Base-by-base conservation (phyloP, 2,329 filamentous ascomycete species). In the Cercospora brassicicola region DNA sequence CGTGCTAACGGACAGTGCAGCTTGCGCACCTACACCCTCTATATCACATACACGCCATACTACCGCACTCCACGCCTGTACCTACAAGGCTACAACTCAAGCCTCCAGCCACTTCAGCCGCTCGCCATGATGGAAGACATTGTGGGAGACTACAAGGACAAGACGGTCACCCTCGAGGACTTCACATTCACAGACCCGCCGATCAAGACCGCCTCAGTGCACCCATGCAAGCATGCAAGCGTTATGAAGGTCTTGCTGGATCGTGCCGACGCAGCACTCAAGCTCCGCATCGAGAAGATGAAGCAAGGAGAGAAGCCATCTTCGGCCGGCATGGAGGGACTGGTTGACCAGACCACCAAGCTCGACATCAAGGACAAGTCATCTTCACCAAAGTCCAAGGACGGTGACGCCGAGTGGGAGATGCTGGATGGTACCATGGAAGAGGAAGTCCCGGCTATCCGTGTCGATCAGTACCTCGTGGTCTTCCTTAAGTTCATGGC, bases 211-310 rank as follows among this genome's bases (percentile, higher is more conserved):
- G 95, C 94, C 36, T 95, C 91, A 33, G 92, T 99, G 13, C 95
- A 99, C 78, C 95, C 95, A 3, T 99, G 95, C 87, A 96, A 95
- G 79, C 95, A 99, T 79, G 95, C 95, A 9, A 91, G 91, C 30
- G 95, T 99, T 74, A 99, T 99, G 95, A 99, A 98, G 83, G 92
- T 92, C 23, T 88, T 99, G 4, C 90, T 99, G 45, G 95, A 98
- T 80, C 92, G 95, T 39, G 95, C 95, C 57, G 94, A 99, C 78
- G 93, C 93, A 23, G 94, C 94, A 0, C 86, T 98, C 64, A 96
- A 97, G 79, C 87, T 96, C 64, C 89, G 94, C 23, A 87, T 93
- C 55, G 91, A 94, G 75, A 96, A 94, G 84, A 84, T 95, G 67
- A 89, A 84, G 77, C 83, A 78, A 69, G 85, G 87, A 55, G 76